phyloP scores from a whole-genome alignment of 495 filamentous ascomycete genomes.

The Penicillium daleae region DNA sequence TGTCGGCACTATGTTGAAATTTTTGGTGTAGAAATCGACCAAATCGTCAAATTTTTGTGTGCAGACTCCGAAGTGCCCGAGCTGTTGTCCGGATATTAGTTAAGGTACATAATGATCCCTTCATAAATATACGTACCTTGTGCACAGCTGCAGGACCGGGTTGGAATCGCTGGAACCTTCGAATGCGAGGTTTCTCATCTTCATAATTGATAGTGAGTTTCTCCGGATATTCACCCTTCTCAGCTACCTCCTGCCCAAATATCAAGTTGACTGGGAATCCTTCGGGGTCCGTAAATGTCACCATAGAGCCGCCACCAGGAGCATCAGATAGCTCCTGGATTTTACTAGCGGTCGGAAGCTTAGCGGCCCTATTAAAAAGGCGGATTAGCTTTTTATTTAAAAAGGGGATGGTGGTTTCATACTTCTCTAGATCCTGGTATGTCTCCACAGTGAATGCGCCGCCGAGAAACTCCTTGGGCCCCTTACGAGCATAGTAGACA shows the following conservation, averaged over 20 bases:
- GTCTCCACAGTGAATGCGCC: constrained; percentile 58
- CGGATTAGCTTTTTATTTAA: neutral
- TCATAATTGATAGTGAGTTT: constrained; percentile 37
- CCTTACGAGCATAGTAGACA: constrained; percentile 53
- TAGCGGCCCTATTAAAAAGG: constrained; percentile 25
- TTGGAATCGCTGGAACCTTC: constrained; percentile 41
- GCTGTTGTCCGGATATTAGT: constrained; percentile 24
- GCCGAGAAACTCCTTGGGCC: constrained; percentile 57
- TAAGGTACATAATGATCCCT: neutral
- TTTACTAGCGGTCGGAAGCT: constrained; percentile 30
- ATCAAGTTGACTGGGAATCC: constrained; percentile 41
- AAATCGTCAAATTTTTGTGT: constrained; percentile 61
- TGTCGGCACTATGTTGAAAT: constrained; percentile 68
- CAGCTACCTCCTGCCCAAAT: constrained; percentile 30
- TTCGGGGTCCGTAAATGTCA: constrained; percentile 42
- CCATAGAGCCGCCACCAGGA: constrained; percentile 38
- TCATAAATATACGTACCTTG: constrained; percentile 44
- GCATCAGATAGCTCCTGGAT: constrained; percentile 33
- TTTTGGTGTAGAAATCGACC: constrained; percentile 63
- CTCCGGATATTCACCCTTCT: constrained; percentile 21
- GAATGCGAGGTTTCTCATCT: constrained; percentile 34
- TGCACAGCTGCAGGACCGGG: constrained; percentile 69
- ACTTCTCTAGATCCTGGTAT: constrained; percentile 56
- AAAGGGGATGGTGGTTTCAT: neutral
- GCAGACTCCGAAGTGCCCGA: constrained; percentile 73